Percentiles rank a stretch among this genome's conserved stretches.
phyloP scores from a whole-genome alignment of 139 green algal species.

The Chlorella sp. region DNA sequence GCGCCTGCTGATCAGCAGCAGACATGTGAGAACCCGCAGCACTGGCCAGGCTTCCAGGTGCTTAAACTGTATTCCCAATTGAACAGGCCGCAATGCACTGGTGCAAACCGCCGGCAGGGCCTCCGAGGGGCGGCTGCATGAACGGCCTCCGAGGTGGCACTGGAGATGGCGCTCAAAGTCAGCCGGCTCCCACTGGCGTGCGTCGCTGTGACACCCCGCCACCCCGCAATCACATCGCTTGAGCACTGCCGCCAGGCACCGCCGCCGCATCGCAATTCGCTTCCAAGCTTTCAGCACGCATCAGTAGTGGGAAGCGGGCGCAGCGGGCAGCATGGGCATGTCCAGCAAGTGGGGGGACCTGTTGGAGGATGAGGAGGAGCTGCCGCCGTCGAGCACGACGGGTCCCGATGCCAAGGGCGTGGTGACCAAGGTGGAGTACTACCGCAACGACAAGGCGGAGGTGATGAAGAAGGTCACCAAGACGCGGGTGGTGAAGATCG shows the following conservation, averaged over 20 bases:
- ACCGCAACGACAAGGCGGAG: constrained; percentile 91
- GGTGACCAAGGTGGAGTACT: constrained; percentile 92
- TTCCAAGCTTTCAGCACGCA: not conserved
- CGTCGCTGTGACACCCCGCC: not conserved
- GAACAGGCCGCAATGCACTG: not conserved
- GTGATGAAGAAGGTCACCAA: constrained; percentile 93
- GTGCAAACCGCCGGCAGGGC: not conserved
- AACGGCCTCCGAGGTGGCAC: not conserved
- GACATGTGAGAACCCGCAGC: not conserved
- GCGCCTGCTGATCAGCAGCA: not conserved
- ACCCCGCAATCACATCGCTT: not conserved
- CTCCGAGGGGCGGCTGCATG: not conserved
- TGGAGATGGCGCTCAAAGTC: not conserved
- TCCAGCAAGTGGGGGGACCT: constrained; percentile 87
- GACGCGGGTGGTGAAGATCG: constrained; percentile 83
- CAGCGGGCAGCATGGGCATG: constrained; percentile 3
- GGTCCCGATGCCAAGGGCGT: constrained; percentile 92
- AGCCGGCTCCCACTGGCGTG: too few relatives aligned
- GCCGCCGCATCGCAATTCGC: not conserved
- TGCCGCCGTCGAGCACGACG: constrained; percentile 72
- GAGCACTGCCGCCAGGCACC: not conserved
- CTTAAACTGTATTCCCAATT: too few relatives aligned
- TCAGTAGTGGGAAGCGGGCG: not conserved
- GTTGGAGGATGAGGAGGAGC: constrained; percentile 76
- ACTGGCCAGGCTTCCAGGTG: too few relatives aligned